phyloP scores from a whole-genome alignment of 345 rosid genomes.

The Euphorbia lathyris region DNA sequence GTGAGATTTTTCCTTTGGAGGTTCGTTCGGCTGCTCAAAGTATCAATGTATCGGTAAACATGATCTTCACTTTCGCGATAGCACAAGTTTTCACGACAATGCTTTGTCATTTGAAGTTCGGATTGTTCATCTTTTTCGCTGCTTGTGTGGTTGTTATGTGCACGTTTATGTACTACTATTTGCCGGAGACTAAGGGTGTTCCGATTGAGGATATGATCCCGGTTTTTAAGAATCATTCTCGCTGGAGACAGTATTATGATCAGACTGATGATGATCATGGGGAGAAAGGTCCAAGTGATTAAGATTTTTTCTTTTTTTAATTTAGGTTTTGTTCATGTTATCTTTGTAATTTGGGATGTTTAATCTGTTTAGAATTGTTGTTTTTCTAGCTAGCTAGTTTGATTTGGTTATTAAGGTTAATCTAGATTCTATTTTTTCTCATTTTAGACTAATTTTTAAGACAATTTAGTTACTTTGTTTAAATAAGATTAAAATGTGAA shows the following conservation, averaged over 20 bases:
- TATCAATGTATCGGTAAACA: conserved; percentile 46
- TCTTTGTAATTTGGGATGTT: too few species aligned
- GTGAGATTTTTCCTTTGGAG: conserved; percentile 63
- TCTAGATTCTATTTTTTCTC: too few species aligned
- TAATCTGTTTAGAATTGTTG: too few species aligned
- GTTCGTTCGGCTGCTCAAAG: conserved; percentile 60
- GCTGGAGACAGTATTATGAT: conserved; percentile 19
- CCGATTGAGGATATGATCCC: conserved; percentile 37
- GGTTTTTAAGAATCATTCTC: conserved; percentile 30
- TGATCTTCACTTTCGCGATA: conserved; percentile 55
- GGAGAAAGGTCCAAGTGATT: too few species aligned
- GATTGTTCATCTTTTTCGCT: conserved; percentile 50
- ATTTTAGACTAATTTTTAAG: too few species aligned
- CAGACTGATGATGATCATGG: background rate
- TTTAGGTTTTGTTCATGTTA: too few species aligned
- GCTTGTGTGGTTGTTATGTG: conserved; percentile 43
- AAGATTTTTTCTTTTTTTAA: too few species aligned
- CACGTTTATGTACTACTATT: conserved; percentile 31
- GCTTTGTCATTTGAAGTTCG: conserved; percentile 54
- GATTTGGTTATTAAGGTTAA: too few species aligned
- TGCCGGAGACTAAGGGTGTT: conserved; percentile 44
- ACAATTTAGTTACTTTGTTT: too few species aligned
- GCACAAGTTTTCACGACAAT: conserved; percentile 56
- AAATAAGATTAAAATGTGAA: too few species aligned
- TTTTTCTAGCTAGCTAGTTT: too few species aligned